phyloP scores from a whole-genome alignment of 768 basidiomycete species.

The Chiua virens region DNA sequence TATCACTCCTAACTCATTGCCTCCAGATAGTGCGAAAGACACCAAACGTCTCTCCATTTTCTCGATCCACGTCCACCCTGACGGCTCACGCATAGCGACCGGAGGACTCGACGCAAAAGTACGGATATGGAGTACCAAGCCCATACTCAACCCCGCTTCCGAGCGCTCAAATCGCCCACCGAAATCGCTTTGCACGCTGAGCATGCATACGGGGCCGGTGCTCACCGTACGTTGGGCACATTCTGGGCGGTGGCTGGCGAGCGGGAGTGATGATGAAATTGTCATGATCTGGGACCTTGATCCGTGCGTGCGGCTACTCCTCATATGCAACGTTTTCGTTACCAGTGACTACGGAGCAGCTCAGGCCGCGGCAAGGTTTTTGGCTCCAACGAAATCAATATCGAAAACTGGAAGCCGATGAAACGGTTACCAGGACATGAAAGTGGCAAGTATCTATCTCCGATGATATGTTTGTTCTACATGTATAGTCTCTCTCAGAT shows the following conservation, averaged over 20 bases:
- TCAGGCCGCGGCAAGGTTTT: constrained; percentile 84
- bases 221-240: constrained; percentile 91
- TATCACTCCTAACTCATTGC: background rate
- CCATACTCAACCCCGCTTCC: constrained; percentile 77
- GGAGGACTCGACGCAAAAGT: constrained; percentile 95
- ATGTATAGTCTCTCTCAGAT: constrained; percentile 49
- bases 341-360: constrained; percentile 38
- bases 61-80: constrained; percentile 92
- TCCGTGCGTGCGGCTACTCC: constrained; percentile 58
- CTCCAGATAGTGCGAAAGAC: constrained; percentile 45
- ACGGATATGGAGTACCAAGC: constrained; percentile 95
- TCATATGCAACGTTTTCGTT: background rate
- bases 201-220: constrained; percentile 93
- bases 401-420: constrained; percentile 96
- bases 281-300: constrained; percentile 98
- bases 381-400: constrained; percentile 93
- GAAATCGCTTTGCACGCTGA: constrained; percentile 86
- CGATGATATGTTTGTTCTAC: background rate
- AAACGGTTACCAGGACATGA: constrained; percentile 92
- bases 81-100: constrained; percentile 95
- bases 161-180: constrained; percentile 71
- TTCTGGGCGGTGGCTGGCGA: constrained; percentile 91
- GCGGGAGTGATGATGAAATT: constrained; percentile 93
- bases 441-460: constrained; percentile 60
- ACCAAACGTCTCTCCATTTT: constrained; percentile 82